Conservation (phyloP, 305 asterid species). For the Fraxinus floribunda region DNA sequence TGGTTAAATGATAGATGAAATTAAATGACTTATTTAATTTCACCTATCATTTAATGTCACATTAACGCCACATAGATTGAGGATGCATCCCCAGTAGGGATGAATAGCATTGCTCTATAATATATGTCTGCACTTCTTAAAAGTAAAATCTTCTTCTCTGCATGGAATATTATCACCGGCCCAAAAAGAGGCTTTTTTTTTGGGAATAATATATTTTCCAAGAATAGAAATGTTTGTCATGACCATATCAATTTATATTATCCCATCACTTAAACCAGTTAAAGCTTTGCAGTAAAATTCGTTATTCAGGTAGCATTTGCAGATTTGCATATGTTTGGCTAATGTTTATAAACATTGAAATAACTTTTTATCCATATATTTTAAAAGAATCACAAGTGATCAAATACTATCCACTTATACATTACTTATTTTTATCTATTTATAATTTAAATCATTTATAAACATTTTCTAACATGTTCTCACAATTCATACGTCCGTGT, state of each 20-base stretch:
- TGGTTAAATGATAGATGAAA: no score
- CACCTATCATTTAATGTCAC: no score
- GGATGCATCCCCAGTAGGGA: no score
- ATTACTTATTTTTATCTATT: neutral
- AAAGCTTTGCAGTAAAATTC: neutral
- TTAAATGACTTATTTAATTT: no score
- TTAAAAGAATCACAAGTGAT: neutral
- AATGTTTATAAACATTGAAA: neutral
- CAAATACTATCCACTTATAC: neutral
- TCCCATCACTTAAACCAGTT: neutral
- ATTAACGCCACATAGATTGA: no score
- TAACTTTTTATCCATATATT: neutral
- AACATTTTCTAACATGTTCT: neutral
- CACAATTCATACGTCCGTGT: neutral
- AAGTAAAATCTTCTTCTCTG: slow-evolving; percentile 24
- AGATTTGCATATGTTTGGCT: neutral
- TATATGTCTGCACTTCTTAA: slow-evolving; percentile 26
- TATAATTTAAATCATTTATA: no score
- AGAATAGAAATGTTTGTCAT: slow-evolving; percentile 6
- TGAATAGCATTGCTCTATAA: no score
- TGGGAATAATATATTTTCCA: neutral
- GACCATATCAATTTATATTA: neutral
- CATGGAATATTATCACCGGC: slow-evolving; percentile 19
- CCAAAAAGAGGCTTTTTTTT: neutral
- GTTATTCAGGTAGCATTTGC: neutral